A percentile compares a stretch with the other conserved stretches of the same genome.
Evolutionary conservation across 352 stramenopile genomes (phyloP).

Genomic region (Phytophthora europaea): DNA sequence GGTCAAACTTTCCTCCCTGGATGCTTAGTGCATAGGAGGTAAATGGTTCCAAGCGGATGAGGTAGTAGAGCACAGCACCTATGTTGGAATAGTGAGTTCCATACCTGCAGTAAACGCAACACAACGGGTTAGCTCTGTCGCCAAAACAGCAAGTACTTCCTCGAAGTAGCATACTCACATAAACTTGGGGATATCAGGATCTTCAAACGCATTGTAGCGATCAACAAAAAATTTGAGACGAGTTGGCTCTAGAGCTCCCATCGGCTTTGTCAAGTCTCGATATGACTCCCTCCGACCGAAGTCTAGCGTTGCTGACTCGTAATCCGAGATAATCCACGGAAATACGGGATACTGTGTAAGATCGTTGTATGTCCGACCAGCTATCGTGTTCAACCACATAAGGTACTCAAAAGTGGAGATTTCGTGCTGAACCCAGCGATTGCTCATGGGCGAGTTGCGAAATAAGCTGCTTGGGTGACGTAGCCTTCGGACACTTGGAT

Average conservation of each 20-base stretch:
- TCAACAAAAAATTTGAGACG: conserved; percentile 95
- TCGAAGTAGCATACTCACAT: conserved; percentile 57
- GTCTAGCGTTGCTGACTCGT: conserved; percentile 80
- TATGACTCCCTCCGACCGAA: conserved; percentile 85
- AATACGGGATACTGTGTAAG: conserved; percentile 98
- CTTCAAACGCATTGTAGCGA: conserved; percentile 93
- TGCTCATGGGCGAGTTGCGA: conserved; percentile 76
- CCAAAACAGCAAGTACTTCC: background rate
- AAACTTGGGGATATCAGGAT: conserved; percentile 90
- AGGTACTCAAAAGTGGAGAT: conserved; percentile 98
- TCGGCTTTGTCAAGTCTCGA: conserved; percentile 97
- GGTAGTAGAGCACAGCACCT: conserved; percentile 98
- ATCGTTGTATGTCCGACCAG: conserved; percentile 92
- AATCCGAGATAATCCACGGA: conserved; percentile 92
- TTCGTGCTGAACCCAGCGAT: conserved; percentile 83
- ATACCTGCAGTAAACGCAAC: conserved; percentile 65
- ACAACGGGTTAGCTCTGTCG: conserved; percentile 3
- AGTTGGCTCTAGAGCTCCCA: conserved; percentile 96
- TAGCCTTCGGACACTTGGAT: conserved; percentile 80
- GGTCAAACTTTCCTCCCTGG: conserved; percentile 97
- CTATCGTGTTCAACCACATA: conserved; percentile 93
- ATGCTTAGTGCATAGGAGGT: conserved; percentile 95
- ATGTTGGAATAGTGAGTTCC: conserved; percentile 92
- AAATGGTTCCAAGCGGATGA: conserved; percentile 99
- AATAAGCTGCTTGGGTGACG: conserved; percentile 87